A percentile compares a stretch with the other conserved stretches of the same genome.
Conservation (phyloP, 306 rosid species). For the Vigna reflexopilosa region DNA sequence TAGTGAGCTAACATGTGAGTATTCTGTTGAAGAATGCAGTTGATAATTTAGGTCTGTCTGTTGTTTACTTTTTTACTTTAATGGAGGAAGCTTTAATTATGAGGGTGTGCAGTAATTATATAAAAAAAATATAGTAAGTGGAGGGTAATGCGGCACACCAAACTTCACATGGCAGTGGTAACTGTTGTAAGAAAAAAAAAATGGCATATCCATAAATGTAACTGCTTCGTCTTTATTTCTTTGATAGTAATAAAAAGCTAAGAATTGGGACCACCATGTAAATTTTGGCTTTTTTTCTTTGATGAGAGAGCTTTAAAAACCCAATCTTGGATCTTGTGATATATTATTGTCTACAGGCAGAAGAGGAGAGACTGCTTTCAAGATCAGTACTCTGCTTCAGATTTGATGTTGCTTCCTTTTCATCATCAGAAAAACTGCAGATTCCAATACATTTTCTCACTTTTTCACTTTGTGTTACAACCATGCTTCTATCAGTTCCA, state of each 20-base stretch:
- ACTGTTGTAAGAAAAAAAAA: slow-evolving; percentile 13
- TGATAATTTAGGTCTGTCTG: neutral
- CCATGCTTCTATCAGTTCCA: slow-evolving; percentile 40
- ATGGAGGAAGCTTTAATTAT: neutral
- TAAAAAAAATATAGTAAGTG: neutral
- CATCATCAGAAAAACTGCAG: slow-evolving; percentile 58
- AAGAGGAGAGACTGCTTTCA: slow-evolving; percentile 48
- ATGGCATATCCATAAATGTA: slow-evolving; percentile 25
- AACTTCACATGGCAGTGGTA: slow-evolving; percentile 3
- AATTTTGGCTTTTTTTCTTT: slow-evolving; percentile 40
- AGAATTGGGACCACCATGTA: slow-evolving; percentile 46
- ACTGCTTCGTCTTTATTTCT: slow-evolving; percentile 6
- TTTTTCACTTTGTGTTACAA: slow-evolving; percentile 37
- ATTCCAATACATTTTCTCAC: slow-evolving; percentile 41
- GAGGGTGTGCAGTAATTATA: neutral
- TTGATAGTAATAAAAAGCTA: neutral
- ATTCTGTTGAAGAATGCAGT: neutral
- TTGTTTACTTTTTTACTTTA: neutral
- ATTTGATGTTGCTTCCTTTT: slow-evolving; percentile 61
- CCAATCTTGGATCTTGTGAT: slow-evolving; percentile 69
- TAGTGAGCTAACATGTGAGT: too few relatives aligned
- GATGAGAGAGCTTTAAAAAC: slow-evolving; percentile 42
- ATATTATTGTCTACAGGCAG: slow-evolving; percentile 38
- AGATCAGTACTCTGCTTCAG: slow-evolving; percentile 50
- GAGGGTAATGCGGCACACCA: slow-evolving; percentile 26